Conservation (phyloP, 2,329 filamentous ascomycete species). For the Clarireedia homoeocarpa region DNA sequence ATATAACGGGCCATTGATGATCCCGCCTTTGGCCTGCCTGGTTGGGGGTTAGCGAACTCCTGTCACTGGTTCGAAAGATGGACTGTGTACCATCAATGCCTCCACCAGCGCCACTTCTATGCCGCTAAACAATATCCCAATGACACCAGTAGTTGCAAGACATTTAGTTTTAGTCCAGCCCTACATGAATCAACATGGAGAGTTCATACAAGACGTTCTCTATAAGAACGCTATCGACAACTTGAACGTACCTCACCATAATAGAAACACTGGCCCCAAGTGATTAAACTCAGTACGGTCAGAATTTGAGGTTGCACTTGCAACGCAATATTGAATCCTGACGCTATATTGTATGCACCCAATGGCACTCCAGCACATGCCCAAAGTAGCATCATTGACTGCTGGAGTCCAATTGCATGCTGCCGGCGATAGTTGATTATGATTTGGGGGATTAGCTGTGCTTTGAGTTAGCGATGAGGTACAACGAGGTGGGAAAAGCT, state of each 20-base stretch:
- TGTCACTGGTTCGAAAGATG: neutral
- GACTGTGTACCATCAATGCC: constrained; percentile 32
- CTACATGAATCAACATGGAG: constrained; percentile 24
- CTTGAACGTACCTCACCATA: constrained; percentile 37
- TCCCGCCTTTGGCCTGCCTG: constrained; percentile 33
- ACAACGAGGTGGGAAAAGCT: neutral
- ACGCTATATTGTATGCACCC: constrained; percentile 36
- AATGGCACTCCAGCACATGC: constrained; percentile 60
- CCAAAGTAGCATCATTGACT: constrained; percentile 67
- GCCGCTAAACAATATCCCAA: constrained; percentile 50
- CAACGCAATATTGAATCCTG: constrained; percentile 28
- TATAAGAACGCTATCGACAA: no score
- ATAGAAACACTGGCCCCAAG: constrained; percentile 29
- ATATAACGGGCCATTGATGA: constrained; percentile 50
- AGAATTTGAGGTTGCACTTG: constrained; percentile 30
- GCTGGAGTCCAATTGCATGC: constrained; percentile 56
- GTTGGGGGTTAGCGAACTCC: no score
- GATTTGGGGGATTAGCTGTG: constrained; percentile 46
- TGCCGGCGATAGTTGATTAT: constrained; percentile 59
- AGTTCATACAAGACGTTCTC: neutral
- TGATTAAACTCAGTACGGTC: constrained; percentile 29
- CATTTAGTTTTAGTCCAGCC: constrained; percentile 46
- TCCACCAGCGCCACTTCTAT: constrained; percentile 53
- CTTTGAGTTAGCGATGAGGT: neutral
- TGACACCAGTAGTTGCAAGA: constrained; percentile 39